A percentile compares a stretch with the other conserved stretches of the same genome.
Conservation (phyloP, 1,284 basidiomycete genomes). For the Ceraceosorus guamensis region DNA sequence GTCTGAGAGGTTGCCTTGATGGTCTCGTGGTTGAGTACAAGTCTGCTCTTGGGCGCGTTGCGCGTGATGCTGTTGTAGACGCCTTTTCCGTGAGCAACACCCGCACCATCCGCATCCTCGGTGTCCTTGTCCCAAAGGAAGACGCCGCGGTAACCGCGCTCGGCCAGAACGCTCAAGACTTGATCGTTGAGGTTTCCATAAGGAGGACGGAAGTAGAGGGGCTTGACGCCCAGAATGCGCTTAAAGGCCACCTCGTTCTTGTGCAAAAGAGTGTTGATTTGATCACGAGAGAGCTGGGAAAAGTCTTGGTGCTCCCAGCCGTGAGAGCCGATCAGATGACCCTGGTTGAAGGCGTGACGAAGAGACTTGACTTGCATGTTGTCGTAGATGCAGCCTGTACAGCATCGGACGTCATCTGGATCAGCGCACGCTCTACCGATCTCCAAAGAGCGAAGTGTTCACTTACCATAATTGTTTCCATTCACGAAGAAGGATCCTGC, state of each 20-base stretch:
- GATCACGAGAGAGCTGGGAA: neutral
- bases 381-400: neutral
- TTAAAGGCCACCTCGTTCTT: neutral
- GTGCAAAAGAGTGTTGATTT: neutral
- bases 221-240: constrained; percentile 1
- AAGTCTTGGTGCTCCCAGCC: neutral
- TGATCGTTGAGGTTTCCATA: neutral
- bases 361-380: neutral
- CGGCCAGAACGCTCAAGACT: neutral
- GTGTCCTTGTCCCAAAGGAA: constrained; percentile 1
- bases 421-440: too few species aligned
- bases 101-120: constrained; percentile 1
- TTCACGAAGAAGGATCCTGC: too few species aligned
- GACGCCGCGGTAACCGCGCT: neutral
- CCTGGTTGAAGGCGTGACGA: neutral
- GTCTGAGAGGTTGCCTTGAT: neutral
- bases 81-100: neutral
- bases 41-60: neutral
- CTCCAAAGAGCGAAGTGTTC: too few species aligned
- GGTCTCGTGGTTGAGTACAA: neutral
- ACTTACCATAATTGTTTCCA: neutral
- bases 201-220: neutral
- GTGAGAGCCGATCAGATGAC: neutral
- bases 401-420: too few species aligned
- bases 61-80: neutral